Base-by-base conservation (phyloP, 345 rosid species). In the Trapa incisa region DNA sequence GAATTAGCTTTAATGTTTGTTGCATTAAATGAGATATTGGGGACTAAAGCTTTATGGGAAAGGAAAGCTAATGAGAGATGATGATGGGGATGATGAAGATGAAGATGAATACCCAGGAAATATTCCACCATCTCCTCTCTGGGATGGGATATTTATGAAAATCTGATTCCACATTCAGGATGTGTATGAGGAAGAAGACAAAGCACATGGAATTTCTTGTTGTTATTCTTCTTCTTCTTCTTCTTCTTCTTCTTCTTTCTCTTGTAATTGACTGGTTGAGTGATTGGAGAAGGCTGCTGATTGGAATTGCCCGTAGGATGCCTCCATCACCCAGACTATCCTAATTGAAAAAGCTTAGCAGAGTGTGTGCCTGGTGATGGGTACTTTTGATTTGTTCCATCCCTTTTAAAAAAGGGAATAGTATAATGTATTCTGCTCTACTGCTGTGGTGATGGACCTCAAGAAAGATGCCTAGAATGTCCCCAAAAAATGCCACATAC, bases 21-120 rank as follows among this genome's bases (percentile, higher is more conserved):
- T 70, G 78, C 78, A 76, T 22, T 71, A 72, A 47, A 66, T 67
- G 76, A 81, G 82, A 79, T 83, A 83, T 83, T 79, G 63, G 76
- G 38, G 63, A 22, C 29, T 22, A 76, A 33, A 32, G 72, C 83
- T 77, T 81, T 77, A 74, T 72, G 29, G 29, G 29, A 22, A 22
- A 22, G 77, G 81, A 80, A 79, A 83, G 81, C 68, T 13, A 69
- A 74, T 41, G 43, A 8, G 43, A 8, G 50, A 38, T 62, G 85
- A 79, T 69, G 77, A 67, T 22, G 29, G 29, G 29, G 29, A 22
- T 22, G 29, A 22, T 22, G 29, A 22, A 22, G 29, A 22, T 22
- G 29, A 22, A 22, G 35, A 67, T 54, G 68, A 80, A 80, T 76
- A 80, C 78, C 66, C 8, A 36, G 47, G 32, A 48, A 13, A 54